Percentiles rank a stretch among this genome's conserved stretches.
Conservation (phyloP, 1,284 basidiomycete species). For the Rhodotorula sp. region DNA sequence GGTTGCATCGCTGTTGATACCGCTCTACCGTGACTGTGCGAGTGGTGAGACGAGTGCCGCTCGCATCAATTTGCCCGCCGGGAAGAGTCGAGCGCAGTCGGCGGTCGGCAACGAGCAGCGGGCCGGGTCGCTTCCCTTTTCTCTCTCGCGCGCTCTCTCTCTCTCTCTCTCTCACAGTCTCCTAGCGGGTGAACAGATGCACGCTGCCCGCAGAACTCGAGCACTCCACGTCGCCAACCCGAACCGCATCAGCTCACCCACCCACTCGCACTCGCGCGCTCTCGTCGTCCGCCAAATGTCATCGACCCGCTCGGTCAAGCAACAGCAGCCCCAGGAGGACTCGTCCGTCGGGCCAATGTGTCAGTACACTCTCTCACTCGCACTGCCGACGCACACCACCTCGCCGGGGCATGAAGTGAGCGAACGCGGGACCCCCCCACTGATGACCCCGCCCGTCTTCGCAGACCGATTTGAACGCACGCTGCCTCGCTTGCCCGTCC, state of each 20-base stretch:
- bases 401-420: neutral
- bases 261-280: neutral
- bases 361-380: neutral
- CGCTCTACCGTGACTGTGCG: neutral
- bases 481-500: conserved; percentile 79
- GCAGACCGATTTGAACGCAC: conserved; percentile 57
- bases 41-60: too few species aligned
- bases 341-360: conserved; percentile 22
- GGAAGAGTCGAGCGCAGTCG: too few species aligned
- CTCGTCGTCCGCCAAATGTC: conserved; percentile 4
- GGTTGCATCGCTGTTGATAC: neutral
- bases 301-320: conserved; percentile 1
- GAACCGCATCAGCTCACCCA: neutral
- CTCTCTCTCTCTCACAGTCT: neutral
- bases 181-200: conserved; percentile 2
- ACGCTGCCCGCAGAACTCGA: conserved; percentile 1
- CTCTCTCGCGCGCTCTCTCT: neutral
- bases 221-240: neutral
- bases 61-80: too few species aligned
- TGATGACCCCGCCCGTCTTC: neutral
- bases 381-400: neutral
- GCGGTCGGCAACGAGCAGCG: too few species aligned
- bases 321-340: conserved; percentile 4
- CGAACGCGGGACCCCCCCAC: neutral
- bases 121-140: neutral